Percentiles rank a stretch among this genome's conserved stretches.
These are phyloP conservation scores for Straminergon stramineum DNA, from an alignment of 225 moss, liverwort and hornwort genomes.

Conservation along the genomic window DNA sequence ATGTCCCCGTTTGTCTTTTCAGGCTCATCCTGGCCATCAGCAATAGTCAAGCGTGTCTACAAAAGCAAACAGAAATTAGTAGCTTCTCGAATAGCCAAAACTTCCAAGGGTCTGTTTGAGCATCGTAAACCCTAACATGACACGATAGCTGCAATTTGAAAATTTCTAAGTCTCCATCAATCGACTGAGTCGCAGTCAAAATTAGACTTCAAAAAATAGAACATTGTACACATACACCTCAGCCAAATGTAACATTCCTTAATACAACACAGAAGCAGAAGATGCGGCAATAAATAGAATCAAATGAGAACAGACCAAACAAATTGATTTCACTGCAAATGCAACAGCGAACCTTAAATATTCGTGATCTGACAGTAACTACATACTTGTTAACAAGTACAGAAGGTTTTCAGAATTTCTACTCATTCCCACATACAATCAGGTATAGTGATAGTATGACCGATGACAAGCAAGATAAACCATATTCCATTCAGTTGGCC, in stretches of 20 bases:
- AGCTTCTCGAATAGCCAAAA: not conserved
- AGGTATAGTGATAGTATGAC: not conserved
- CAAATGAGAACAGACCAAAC: not conserved
- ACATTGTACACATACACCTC: not conserved
- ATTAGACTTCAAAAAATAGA: not conserved
- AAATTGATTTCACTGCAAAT: not conserved
- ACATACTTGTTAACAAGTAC: not conserved
- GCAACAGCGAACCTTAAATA: not conserved
- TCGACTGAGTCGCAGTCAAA: not conserved
- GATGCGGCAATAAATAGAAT: not conserved
- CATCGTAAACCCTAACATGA: not conserved
- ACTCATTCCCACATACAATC: not conserved
- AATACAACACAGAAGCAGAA: not conserved
- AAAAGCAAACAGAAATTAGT: slow-evolving; percentile 12
- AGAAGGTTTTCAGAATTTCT: not conserved
- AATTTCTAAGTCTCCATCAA: not conserved
- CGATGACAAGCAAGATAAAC: not conserved
- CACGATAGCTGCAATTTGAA: not conserved
- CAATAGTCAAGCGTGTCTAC: slow-evolving; percentile 80
- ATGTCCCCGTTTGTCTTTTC: slow-evolving; percentile 76
- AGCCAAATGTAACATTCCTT: not conserved
- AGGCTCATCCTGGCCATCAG: slow-evolving; percentile 62
- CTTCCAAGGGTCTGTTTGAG: not conserved
- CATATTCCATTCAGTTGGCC: not conserved
- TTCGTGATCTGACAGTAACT: not conserved